Base-by-base conservation (phyloP, 148 eudicot species). In the Vaccinium macrocarpon region DNA sequence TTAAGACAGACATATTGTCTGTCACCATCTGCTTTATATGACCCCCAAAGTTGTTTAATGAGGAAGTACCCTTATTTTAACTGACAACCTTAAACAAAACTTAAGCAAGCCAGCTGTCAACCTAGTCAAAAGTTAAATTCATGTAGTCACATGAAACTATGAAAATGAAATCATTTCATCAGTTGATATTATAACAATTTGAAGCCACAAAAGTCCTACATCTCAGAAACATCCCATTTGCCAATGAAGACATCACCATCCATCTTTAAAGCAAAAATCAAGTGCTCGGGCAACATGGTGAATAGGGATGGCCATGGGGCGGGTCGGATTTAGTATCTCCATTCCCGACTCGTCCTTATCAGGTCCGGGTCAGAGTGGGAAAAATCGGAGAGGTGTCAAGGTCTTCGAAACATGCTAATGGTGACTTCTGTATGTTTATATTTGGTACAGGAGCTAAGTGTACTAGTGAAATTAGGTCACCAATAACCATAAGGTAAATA, bases 101-200 rank as follows among this genome's bases (percentile, higher is more conserved):
- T 19, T 4, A 71, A 71, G 48, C 75, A 12, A 32, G 75, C 46
- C 42, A 71, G 42, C 46, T 71, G 75, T 32, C 1, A 71, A 32
- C 75, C 19, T 6, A 71, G 46, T 29, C 46, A 29, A 71, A 71
- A 71, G 18, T 13, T 32, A 71, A 71, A 71, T 71, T 6, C n/a
- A 61, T 61, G 46, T 42, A 71, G 75, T 71, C 75, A 32, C 75
- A 71, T 71, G 75, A 32, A 71, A 32, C 48, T 71, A 71, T 6
- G 75, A 71, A 71, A 71, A 71, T 71, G 75, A 32, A 27, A 11
- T 68, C 13, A 25, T 27, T 68, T 68, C 74, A 62, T 62, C 18
- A 62, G 19, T 32, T 71, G 38, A 35, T 35, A 27, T 29, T 32
- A 32, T 13, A 71, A 71, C 75, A 71, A 71, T 71, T 19, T 27